Conservation (phyloP, 2,329 filamentous ascomycete genomes). For the Aspergillus texensis region DNA sequence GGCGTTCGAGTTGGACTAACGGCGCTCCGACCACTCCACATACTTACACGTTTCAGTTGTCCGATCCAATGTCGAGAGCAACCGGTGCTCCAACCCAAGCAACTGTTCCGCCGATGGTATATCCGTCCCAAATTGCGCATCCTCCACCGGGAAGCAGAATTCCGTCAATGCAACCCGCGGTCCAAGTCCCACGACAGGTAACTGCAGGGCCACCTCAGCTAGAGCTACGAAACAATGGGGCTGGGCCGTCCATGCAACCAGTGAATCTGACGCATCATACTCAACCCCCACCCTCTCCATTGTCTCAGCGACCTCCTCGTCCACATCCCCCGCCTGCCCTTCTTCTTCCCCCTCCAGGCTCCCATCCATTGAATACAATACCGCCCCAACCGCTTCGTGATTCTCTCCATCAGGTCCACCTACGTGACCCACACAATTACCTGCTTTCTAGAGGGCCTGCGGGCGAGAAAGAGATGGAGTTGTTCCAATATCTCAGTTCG, state of each 20-base stretch:
- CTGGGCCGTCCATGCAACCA: not conserved
- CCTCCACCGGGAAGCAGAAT: not conserved
- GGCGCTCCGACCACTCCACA: not conserved
- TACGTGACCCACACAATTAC: constrained; percentile 55
- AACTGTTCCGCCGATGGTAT: not conserved
- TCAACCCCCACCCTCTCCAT: not conserved
- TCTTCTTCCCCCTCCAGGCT: constrained; percentile 42
- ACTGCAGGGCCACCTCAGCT: not conserved
- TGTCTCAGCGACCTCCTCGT: not conserved
- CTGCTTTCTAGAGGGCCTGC: constrained; percentile 26
- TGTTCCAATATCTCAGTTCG: constrained; percentile 41
- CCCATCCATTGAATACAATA: constrained; percentile 39
- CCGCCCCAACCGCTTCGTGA: constrained; percentile 49
- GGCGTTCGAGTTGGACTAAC: not conserved
- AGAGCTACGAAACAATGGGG: not conserved
- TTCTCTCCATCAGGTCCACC: constrained; percentile 62
- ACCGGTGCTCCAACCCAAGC: not conserved
- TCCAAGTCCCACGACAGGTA: not conserved
- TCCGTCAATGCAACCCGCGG: not conserved
- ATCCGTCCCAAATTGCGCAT: constrained; percentile 5
- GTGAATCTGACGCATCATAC: not conserved
- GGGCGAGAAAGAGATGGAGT: constrained; percentile 27
- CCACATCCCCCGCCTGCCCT: not conserved
- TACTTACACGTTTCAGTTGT: not conserved
- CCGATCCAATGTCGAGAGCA: not conserved